Evolutionary conservation across 192 early-diverging fungal genomes (phyloP).

Genomic region (Globomyces pollinis-pini): DNA sequence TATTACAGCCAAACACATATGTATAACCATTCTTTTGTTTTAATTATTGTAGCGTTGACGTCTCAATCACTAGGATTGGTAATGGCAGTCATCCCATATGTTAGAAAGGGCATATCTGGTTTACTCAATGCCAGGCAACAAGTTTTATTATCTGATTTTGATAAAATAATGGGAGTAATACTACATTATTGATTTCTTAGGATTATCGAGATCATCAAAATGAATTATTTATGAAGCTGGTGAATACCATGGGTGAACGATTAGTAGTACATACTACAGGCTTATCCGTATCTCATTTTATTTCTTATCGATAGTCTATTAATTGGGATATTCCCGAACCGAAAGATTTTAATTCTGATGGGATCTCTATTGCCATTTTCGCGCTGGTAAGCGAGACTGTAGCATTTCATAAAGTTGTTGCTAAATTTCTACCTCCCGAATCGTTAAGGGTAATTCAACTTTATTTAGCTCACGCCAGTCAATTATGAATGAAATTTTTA

Average conservation of each 20-base stretch:
- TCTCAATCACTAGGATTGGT: conserved; percentile 87
- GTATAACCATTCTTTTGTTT: too few species aligned
- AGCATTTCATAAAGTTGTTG: conserved; percentile 87
- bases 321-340: conserved; percentile 49
- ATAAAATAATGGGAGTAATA: conserved; percentile 38
- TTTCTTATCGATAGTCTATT: conserved; percentile 28
- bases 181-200: conserved; percentile 12
- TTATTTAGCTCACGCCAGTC: conserved; percentile 58
- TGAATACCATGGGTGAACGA: conserved; percentile 92
- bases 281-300: conserved; percentile 47
- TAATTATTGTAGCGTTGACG: conserved; percentile 59
- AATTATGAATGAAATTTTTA: conserved; percentile 74
- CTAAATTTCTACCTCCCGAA: conserved; percentile 68
- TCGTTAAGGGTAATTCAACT: conserved; percentile 12
- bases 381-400: conserved; percentile 81
- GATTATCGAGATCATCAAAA: conserved; percentile 89
- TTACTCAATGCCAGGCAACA: conserved; percentile 72
- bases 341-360: conserved; percentile 28
- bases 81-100: conserved; percentile 75
- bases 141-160: conserved; percentile 81
- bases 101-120: conserved; percentile 66
- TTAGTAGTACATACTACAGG: conserved; percentile 68
- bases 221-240: conserved; percentile 84
- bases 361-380: conserved; percentile 55
- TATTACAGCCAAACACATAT: conserved; percentile 93